phyloP scores from a whole-genome alignment of 768 basidiomycete genomes.

The Tricholoma bakamatsutake region DNA sequence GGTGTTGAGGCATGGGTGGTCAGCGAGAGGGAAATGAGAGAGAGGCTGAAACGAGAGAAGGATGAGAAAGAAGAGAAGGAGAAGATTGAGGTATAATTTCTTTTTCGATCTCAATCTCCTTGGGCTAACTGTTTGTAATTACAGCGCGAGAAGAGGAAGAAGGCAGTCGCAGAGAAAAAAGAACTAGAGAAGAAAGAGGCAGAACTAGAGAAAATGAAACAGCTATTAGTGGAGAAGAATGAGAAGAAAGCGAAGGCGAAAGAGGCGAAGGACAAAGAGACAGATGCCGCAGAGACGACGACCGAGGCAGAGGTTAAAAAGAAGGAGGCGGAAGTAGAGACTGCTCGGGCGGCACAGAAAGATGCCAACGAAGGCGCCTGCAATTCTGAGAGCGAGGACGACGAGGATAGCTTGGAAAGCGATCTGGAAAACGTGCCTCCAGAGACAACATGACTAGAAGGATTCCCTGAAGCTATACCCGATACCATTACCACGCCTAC shows the following conservation, averaged over 20 bases:
- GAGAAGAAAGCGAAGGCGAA: conserved; percentile 37
- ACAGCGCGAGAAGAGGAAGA: conserved; percentile 44
- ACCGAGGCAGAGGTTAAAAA: conserved; percentile 19
- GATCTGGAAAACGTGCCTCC: conserved; percentile 36
- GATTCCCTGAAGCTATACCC: background rate
- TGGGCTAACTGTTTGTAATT: conserved; percentile 2
- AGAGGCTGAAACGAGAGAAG: conserved; percentile 67
- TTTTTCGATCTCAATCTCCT: background rate
- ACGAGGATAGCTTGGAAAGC: conserved; percentile 31
- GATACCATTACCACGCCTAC: conserved; percentile 5
- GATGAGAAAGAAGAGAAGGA: conserved; percentile 65
- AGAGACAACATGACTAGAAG: conserved; percentile 16
- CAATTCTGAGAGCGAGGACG: conserved; percentile 29
- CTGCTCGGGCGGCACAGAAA: conserved; percentile 18
- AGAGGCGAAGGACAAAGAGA: conserved; percentile 36
- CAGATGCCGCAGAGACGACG: conserved; percentile 20
- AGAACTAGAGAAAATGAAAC: conserved; percentile 48
- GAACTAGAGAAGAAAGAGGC: conserved; percentile 62
- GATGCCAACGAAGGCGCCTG: conserved; percentile 22
- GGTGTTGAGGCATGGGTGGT: conserved; percentile 69
- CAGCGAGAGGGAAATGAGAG: conserved; percentile 68
- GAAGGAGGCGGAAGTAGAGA: conserved; percentile 19
- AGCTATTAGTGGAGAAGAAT: conserved; percentile 48
- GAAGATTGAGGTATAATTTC: conserved; percentile 53
- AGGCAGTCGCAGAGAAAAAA: conserved; percentile 52